Evolutionary conservation across 495 filamentous ascomycete genomes (phyloP).

Genomic region (Annulohypoxylon bovei): DNA sequence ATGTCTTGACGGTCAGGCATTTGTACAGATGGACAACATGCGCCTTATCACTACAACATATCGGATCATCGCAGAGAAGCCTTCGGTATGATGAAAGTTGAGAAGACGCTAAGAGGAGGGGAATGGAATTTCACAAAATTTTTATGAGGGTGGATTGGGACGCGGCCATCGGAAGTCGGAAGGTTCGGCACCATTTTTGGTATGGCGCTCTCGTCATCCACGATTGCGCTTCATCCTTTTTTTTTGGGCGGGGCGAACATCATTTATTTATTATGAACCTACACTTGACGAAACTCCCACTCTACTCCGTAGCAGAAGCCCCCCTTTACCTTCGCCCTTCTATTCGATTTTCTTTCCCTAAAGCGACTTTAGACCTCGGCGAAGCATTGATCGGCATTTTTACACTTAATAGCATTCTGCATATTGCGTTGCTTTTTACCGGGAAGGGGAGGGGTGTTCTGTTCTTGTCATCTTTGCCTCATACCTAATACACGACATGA

Average conservation of each 20-base stretch:
- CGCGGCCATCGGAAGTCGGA: slow-evolving; percentile 15
- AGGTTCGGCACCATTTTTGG: slow-evolving; percentile 17
- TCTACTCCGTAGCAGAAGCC: background rate
- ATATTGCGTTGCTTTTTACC: slow-evolving; percentile 33
- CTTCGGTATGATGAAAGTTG: slow-evolving; percentile 40
- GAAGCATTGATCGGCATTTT: slow-evolving; percentile 40
- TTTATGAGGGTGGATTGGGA: slow-evolving; percentile 11
- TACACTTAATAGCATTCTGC: slow-evolving; percentile 41
- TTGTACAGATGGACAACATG: slow-evolving; percentile 71
- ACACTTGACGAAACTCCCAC: background rate
- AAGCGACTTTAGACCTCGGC: slow-evolving; percentile 27
- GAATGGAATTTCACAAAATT: slow-evolving; percentile 4
- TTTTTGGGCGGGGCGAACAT: slow-evolving; percentile 10
- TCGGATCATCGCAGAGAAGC: slow-evolving; percentile 69
- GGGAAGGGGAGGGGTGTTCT: slow-evolving; percentile 21
- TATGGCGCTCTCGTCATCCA: slow-evolving; percentile 25
- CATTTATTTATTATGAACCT: background rate
- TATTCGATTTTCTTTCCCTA: slow-evolving; percentile 38
- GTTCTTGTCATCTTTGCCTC: slow-evolving; percentile 20
- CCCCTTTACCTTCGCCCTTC: slow-evolving; percentile 16
- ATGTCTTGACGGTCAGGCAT: slow-evolving; percentile 68
- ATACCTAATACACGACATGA: slow-evolving; percentile 26
- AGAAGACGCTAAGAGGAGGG: background rate
- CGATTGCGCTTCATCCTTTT: slow-evolving; percentile 3
- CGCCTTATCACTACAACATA: slow-evolving; percentile 69